Evolutionary conservation across 1,139 yeast genomes (phyloP).

Genomic region (Suhomyces guaymorum): DNA sequence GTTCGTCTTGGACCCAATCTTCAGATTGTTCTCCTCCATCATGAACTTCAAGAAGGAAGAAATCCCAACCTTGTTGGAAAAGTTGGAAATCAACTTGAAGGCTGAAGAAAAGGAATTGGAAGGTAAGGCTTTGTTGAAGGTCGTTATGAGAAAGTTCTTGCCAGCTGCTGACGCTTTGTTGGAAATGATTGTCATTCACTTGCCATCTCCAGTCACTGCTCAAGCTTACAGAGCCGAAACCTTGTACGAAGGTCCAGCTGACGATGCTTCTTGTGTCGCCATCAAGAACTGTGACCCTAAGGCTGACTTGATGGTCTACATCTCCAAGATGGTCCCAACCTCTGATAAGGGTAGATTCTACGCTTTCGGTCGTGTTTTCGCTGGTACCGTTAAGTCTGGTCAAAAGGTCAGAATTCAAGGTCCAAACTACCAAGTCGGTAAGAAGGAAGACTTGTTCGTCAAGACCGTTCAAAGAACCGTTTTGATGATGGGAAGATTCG

Average conservation of each 20-base stretch:
- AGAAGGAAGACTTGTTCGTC: constrained; percentile 95
- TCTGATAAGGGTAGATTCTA: constrained; percentile 99
- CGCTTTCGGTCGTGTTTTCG: constrained; percentile 99
- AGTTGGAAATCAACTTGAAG: constrained; percentile 89
- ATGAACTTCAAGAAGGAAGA: constrained; percentile 80
- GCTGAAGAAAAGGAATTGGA: constrained; percentile 95
- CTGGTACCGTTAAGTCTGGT: constrained; percentile 99
- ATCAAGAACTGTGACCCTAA: constrained; percentile 98
- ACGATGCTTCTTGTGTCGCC: constrained; percentile 87
- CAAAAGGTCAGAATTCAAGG: constrained; percentile 99
- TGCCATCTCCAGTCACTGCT: constrained; percentile 99
- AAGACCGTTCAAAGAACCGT: constrained; percentile 99
- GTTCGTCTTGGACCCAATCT: constrained; percentile 98
- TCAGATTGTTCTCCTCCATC: constrained; percentile 71
- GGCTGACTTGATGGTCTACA: constrained; percentile 98
- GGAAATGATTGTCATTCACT: constrained; percentile 98
- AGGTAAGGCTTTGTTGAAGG: constrained; percentile 98
- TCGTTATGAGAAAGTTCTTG: constrained; percentile 99
- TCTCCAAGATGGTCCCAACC: constrained; percentile 99
- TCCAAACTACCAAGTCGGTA: constrained; percentile 98
- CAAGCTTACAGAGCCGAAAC: constrained; percentile 99
- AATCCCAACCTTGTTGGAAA: constrained; percentile 83
- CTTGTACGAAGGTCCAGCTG: constrained; percentile 98
- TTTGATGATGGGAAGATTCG: constrained; percentile 98
- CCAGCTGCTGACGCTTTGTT: constrained; percentile 99